Base-by-base conservation (phyloP, 2,329 filamentous ascomycete genomes). In the Aspergillus glaucus region DNA sequence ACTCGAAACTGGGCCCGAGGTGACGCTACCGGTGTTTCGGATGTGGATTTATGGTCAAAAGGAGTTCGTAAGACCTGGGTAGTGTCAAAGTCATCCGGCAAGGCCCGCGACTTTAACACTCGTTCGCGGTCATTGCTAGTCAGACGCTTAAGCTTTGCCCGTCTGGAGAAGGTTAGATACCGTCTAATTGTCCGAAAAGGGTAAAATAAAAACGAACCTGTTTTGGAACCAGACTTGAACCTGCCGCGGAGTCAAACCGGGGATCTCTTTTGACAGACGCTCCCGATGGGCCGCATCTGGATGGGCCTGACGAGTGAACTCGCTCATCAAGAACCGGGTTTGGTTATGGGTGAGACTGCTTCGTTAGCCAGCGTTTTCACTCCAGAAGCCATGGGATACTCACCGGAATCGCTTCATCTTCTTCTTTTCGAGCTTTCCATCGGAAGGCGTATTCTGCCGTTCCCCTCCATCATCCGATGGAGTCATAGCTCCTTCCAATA, bases 161-260 rank as follows among this genome's bases (percentile, higher is more conserved):
- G 69, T 65, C 80, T 83, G 47, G 15, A 48, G 26, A 47, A 12
- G 26, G 51, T 55, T 50, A 59, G 52, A 49, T 43, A 43, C 22
- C 26, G 34, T 47, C 15, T 43, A 19, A n/a, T 43, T 14, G 8
- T 28, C n/a, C 17, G 37, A 15, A 14, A 17, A 30, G 44, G 42
- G 21, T 42, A 15, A 14, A 17, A 30, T 36, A 43, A 30, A 53
- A 46, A 63, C 78, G 60, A 79, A 95, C 91, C 91, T 82, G 71
- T 97, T 97, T 70, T 97, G 91, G 71, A 97, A 97, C 92, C 91
- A 97, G 44, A 97, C 91, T 69, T 97, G 91, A 21, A 97, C 92
- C 66, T 97, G 91, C 52, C 91, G 82, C 34, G 91, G 88, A 61
- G 88, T 95, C 44, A 97, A 73, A 1, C 91, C 92, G 28, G 92